Conservation (phyloP, 2,329 filamentous ascomycete species). For the Ophiostoma sp. region DNA sequence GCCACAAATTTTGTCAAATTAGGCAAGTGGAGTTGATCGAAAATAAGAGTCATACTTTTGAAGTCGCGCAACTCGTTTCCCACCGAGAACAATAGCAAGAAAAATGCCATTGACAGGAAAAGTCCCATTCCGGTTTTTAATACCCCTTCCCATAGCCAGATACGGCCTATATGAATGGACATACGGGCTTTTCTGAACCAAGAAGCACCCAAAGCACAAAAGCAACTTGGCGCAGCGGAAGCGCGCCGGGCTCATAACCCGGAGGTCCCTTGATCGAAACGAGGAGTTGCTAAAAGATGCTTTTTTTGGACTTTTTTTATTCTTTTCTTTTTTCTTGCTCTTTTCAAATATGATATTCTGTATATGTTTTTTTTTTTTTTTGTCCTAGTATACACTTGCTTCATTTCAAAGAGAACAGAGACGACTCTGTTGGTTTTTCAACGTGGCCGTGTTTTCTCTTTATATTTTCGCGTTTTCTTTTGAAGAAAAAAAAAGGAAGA, state of each 20-base stretch:
- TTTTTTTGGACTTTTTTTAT: conserved; percentile 16
- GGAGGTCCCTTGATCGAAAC: conserved; percentile 30
- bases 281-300: conserved; percentile 25
- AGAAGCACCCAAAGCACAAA: conserved; percentile 5
- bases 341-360: too few species aligned
- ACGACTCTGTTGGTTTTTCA: too few species aligned
- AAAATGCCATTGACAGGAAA: conserved; percentile 10
- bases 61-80: conserved; percentile 12
- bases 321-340: not conserved
- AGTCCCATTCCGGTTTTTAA: not conserved
- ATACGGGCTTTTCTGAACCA: not conserved
- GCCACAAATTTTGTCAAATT: not conserved
- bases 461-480: too few species aligned
- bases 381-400: not conserved
- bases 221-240: conserved; percentile 30
- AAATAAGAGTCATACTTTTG: conserved; percentile 22
- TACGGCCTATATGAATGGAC: not conserved
- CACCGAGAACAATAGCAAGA: conserved; percentile 20
- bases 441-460: too few species aligned
- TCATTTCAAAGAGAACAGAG: too few species aligned
- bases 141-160: not conserved
- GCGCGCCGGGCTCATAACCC: conserved; percentile 30
- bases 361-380: not conserved
- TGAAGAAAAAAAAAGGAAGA: too few species aligned
- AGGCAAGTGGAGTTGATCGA: conserved; percentile 13